These are phyloP conservation scores for Myxozyma monticola DNA, from an alignment of 805 yeast species.

Conservation along the genomic window DNA sequence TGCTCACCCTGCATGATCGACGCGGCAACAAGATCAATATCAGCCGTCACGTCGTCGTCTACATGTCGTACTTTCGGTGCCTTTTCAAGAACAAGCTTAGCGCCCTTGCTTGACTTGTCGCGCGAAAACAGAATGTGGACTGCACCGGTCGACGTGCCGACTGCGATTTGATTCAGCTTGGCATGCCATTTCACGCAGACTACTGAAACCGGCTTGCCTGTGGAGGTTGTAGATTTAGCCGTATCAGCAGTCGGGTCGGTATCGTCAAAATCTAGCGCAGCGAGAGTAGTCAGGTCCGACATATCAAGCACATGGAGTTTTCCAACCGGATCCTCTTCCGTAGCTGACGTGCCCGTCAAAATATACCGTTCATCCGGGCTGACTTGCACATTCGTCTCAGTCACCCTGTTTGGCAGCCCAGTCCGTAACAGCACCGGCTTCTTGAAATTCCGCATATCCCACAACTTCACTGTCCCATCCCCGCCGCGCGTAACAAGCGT, in stretches of 20 bases:
- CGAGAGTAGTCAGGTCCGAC: slow-evolving; percentile 35
- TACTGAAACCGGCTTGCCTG: slow-evolving; percentile 13
- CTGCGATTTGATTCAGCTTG: slow-evolving; percentile 37
- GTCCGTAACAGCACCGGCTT: slow-evolving; percentile 30
- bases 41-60: slow-evolving; percentile 37
- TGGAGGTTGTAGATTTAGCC: slow-evolving; percentile 11
- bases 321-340: slow-evolving; percentile 7
- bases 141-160: slow-evolving; percentile 36
- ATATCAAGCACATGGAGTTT: slow-evolving; percentile 35
- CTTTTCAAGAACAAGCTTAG: slow-evolving; percentile 33
- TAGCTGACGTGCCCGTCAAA: slow-evolving; percentile 32
- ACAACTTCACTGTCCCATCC: slow-evolving; percentile 34
- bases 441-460: slow-evolving; percentile 37
- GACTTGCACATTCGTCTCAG: slow-evolving; percentile 28
- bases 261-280: slow-evolving; percentile 18
- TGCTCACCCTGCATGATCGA: slow-evolving; percentile 9
- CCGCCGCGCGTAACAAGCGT: slow-evolving; percentile 32
- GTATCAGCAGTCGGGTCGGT: slow-evolving; percentile 1
- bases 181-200: slow-evolving; percentile 35
- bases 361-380: slow-evolving; percentile 36
- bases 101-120: slow-evolving; percentile 36
- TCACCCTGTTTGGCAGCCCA: slow-evolving; percentile 22
- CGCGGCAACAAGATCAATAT: slow-evolving; percentile 36
- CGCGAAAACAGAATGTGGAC: slow-evolving; percentile 36
- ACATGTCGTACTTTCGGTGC: slow-evolving; percentile 37